Base-by-base conservation (phyloP, 768 basidiomycete genomes). In the Panus rudis region DNA sequence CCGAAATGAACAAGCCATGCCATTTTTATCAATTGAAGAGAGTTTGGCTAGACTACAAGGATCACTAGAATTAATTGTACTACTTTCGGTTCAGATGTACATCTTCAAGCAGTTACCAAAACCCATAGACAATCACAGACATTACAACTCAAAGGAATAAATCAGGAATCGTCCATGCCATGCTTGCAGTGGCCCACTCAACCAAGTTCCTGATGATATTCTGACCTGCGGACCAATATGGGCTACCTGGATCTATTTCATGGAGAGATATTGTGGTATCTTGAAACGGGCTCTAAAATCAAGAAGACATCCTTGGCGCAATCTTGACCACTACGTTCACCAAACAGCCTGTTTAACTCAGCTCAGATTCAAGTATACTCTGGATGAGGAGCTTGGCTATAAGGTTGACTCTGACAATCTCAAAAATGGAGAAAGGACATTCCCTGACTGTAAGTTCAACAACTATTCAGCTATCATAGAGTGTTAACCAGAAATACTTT, bases 181-280 rank as follows among this genome's bases (percentile, higher is more conserved):
- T n/a, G n/a, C n/a, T n/a, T n/a, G n/a, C n/a, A n/a, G n/a, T n/a
- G n/a, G n/a, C n/a, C n/a, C n/a, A n/a, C 7, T 42, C 4, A 16
- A 32, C 4, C 41, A 42, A 13, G 22, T 42, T 21, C 7, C 41
- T 12, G 6, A 38, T n/a, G 41, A 42, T 11, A 38, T 42, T 10
- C 28, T 28, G 22, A 21, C 14, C 7, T 34, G 28, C 14, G 41
- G 4, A 17, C 30, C 41, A 11, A 37, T 42, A 32, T 33, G 16
- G 8, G 17, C 26, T 17, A 42, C 41, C 4, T 42, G 30, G 32
- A 20, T 25, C 6, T 42, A 8, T 25, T 42, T 32, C 21, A 33
- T 42, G 41, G 41, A 42, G 30, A 16, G 27, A 7, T 42, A 42
- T 25, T 42, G 41, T 21, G 27, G 41, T 4, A 32, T 38, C 8